Base-by-base conservation (phyloP, 176 grass and related monocot genomes). In the Oryza punctata region DNA sequence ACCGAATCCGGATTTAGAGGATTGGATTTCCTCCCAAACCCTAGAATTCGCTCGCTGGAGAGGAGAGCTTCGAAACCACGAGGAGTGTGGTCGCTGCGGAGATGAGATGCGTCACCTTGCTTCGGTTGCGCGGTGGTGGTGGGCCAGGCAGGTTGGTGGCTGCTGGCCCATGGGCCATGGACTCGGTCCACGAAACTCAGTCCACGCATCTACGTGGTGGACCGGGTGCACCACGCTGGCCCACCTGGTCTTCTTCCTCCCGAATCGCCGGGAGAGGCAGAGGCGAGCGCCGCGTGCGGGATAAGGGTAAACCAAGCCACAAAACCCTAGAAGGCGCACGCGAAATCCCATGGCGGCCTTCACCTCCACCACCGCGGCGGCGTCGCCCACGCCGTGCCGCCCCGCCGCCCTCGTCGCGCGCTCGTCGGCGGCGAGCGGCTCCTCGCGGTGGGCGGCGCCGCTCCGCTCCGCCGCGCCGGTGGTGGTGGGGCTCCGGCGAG, bases 311-410 rank as follows among this genome's bases (percentile, higher is more conserved):
- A 43, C 12, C 13, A 75, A 75, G n/a, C 24, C 25, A 47, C 79
- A 54, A 32, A 86, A 77, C 68, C 83, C 84, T 86, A 73, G 52
- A 50, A 18, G 37, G 37, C 45, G 45, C 45, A 12, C 45, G 10
- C 12, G 21, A 6, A 13, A 16, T 12, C 14, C 32, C 63, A 91
- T 94, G 93, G 87, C 82, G 32, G 67, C 80, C 57, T 78, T 81
- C 81, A 68, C 75, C 32, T 5, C 32, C 33, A 35, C 33, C 35
- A 54, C 78, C 7, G 0, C 72, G 52, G 15, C 49, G 65, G 79
- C 70, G 11, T 49, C 73, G 69, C 80, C 69, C 47, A 9, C 81
- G 3, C n/a, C 63, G 63, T 32, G 33, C 46, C 47, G 37, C 37
- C 37, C 37, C 37, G 7, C 7, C 0, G 33, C 45, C 35, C 21